Base-by-base conservation (phyloP, 2,329 filamentous ascomycete genomes). In the Botrytis porri region DNA sequence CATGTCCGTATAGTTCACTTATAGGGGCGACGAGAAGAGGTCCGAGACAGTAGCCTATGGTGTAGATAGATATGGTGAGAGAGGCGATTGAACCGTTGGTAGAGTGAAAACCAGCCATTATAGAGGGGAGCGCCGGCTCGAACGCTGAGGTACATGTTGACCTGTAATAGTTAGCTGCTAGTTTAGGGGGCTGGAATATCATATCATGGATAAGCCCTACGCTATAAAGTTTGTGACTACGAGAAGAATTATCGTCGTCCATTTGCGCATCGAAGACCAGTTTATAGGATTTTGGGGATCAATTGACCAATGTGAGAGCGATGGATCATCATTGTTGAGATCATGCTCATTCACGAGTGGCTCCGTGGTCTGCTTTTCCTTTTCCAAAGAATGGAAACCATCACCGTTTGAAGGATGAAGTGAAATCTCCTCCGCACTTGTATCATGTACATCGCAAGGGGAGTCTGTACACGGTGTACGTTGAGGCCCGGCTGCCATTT, bases 81-180 rank as follows among this genome's bases (percentile, higher is more conserved):
- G 63, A 66, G 22, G 63, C 63, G 8, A 66, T 37, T n/a, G 63
- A 66, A 35, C 48, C 63, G 8, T 66, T 66, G 20, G 63, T n/a
- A 25, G 63, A 66, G 43, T 66, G 63, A 16, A 66, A 66, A 51
- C 51, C 43, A 3, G 18, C 22, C 63, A 66, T 66, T 66, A 66
- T 66, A 8, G 43, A 35, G 7, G 43, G 63, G 1, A 66, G 32
- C 22, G 63, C 63, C 0, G 63, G 63, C 43, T 66, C 63, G 39
- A 66, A 51, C 51, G 63, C 32, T 12, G 63, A 66, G 22, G 63
- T 51, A 29, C 45, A 66, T 51, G 43, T 66, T 66, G 64, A 45
- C 29, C 64, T 66, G 4, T 8, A 22, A 37, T 37, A 29, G 20
- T 51, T 39, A 66, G 32, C 45, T 51, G 25, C 12, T 20, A 10